phyloP scores from a whole-genome alignment of 441 rosid species.

The Croton laevigatus region DNA sequence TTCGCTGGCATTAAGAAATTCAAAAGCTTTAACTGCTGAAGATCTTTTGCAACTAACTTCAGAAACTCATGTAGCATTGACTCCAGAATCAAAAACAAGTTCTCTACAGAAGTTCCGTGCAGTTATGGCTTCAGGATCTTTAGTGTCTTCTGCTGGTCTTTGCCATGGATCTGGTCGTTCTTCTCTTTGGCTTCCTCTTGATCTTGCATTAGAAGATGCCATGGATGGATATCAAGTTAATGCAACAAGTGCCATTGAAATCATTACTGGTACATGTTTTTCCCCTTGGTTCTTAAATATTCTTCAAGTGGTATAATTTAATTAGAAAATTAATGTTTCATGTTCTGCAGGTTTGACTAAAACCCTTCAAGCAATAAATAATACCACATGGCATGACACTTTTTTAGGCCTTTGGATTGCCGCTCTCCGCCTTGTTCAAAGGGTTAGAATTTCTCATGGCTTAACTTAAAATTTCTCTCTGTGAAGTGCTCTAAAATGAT shows the following conservation, averaged over 20 bases:
- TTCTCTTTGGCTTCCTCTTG: constrained; percentile 95
- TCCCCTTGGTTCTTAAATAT: constrained; percentile 19
- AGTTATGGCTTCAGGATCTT: constrained; percentile 53
- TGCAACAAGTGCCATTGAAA: constrained; percentile 81
- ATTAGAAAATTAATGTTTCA: constrained; percentile 14
- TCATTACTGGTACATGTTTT: constrained; percentile 55
- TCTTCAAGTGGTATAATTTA: constrained; percentile 24
- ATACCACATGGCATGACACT: constrained; percentile 86
- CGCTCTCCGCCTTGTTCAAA: constrained; percentile 92
- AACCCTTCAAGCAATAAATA: constrained; percentile 84
- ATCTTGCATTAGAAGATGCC: constrained; percentile 92
- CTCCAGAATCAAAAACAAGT: constrained; percentile 46
- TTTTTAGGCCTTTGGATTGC: constrained; percentile 96
- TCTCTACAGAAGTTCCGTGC: constrained; percentile 55
- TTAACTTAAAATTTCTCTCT: constrained; percentile 12
- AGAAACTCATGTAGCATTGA: constrained; percentile 38
- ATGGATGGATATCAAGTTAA: constrained; percentile 95
- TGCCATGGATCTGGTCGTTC: constrained; percentile 74
- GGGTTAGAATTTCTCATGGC: constrained; percentile 61
- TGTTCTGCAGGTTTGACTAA: constrained; percentile 74
- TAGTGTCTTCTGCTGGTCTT: constrained; percentile 60
- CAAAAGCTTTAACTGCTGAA: constrained; percentile 57
- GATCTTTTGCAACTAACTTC: constrained; percentile 58
- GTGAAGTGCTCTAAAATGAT: constrained; percentile 7
- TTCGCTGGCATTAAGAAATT: constrained; percentile 66